phyloP scores from a whole-genome alignment of 2,329 filamentous ascomycete species.

The Fusarium coffeatum region DNA sequence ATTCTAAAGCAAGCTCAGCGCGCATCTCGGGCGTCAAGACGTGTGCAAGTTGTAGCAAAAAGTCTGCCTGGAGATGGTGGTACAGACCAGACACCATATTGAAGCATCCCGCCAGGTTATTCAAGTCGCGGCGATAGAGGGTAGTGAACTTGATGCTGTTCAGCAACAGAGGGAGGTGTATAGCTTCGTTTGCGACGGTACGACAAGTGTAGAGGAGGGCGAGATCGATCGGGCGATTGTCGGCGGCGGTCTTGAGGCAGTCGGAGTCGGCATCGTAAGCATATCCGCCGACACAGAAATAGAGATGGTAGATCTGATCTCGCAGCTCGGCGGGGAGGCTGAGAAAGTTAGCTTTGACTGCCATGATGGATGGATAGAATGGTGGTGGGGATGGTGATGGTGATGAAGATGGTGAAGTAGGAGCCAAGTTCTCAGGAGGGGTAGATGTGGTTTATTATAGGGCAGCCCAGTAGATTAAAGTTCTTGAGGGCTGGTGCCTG shows the following conservation, averaged over 20 bases:
- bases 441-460: no score
- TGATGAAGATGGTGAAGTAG: no score
- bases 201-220: constrained; percentile 24
- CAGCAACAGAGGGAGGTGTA: background rate
- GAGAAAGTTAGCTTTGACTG: background rate
- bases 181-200: constrained; percentile 3
- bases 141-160: constrained; percentile 24
- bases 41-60: background rate
- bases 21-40: constrained; percentile 7
- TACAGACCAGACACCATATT: background rate
- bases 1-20: background rate
- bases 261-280: constrained; percentile 1
- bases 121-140: background rate
- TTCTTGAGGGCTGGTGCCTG: no score
- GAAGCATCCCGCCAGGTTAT: background rate
- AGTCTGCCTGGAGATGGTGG: rapidly evolving
- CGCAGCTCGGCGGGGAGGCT: constrained; percentile 3
- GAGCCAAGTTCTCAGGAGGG: no score
- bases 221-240: constrained; percentile 10
- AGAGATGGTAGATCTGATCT: background rate
- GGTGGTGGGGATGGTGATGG: no score
- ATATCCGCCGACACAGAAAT: constrained; percentile 23
- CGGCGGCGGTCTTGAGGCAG: constrained; percentile 5
- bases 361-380: background rate
- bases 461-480: no score